Base-by-base conservation (phyloP, 768 basidiomycete genomes). In the Tulasnella sp. region DNA sequence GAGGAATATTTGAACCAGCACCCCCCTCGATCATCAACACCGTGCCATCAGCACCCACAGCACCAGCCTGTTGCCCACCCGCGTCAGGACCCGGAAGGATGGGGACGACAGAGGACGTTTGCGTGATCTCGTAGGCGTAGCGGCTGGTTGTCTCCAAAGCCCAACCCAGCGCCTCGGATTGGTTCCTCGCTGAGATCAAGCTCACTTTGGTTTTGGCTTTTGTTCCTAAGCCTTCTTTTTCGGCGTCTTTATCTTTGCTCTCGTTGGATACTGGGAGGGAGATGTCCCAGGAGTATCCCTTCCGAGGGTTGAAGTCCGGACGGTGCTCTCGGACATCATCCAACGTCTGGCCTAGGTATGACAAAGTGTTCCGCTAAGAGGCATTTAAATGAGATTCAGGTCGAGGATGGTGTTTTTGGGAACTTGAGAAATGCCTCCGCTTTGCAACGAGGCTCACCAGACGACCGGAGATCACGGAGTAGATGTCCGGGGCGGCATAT, bases 401-500 rank as follows among this genome's bases (percentile, higher is more conserved):
- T 12, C 31, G 22, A 19, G 8, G 15, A 42, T 21, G 2, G 21
- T 5, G n/a, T 12, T 50, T 55, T 80, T 22, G 85, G 82, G 51
- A 87, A 76, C 84, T 86, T 65, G 1, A 17, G 27, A 22, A 22
- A 9, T 27, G n/a, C n/a, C n/a, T n/a, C n/a, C n/a, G n/a, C 24
- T 59, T 49, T 49, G 34, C 15, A 30, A 53, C 19, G 24, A 21
- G 3, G 66, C 77, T 66, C 68, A 90, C 90, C 66, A 93, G 72
- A 64, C 91, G 82, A 65, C 88, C 89, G 51, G 89, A 89, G 43
- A 93, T 73, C 1, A 93, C 76, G 9, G 83, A 82, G 67, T 92
- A 91, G 31, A 92, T 73, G 64, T 89, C 85, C 9, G 91, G 91
- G 0, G 87, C 81, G 68, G 88, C 87, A 68, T 92, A 92, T 63